These are phyloP conservation scores for Thuidium tamariscinum DNA, from an alignment of 225 moss, liverwort and hornwort genomes.

Conservation along the genomic window DNA sequence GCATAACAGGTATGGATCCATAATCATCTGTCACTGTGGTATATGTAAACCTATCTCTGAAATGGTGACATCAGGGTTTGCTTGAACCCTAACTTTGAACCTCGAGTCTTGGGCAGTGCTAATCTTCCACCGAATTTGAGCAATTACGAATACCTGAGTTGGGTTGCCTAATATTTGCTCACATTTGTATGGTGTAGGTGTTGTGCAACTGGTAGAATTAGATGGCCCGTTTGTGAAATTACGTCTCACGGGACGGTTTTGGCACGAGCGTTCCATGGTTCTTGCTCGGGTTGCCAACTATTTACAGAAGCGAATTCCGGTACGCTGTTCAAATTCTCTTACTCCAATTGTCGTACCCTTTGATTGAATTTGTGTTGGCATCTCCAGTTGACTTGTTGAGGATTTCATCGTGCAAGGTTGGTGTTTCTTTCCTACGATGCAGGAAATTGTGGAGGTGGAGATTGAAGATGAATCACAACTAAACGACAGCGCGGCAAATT, in stretches of 20 bases:
- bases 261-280: conserved; percentile 65
- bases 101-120: neutral
- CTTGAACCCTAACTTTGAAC: neutral
- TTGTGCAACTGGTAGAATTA: conserved; percentile 44
- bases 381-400: neutral
- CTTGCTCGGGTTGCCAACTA: conserved; percentile 51
- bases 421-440: neutral
- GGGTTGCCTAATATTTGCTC: neutral
- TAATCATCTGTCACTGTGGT: neutral
- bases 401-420: neutral
- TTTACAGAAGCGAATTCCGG: conserved; percentile 47
- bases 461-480: conserved; percentile 54
- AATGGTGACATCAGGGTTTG: neutral
- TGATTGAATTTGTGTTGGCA: neutral
- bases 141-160: neutral
- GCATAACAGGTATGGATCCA: conserved; percentile 31
- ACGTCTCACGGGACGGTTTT: conserved; percentile 47
- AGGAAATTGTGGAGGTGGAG: conserved; percentile 59
- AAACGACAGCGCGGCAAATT: conserved; percentile 55
- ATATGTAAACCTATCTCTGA: neutral
- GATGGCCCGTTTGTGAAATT: conserved; percentile 56
- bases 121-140: neutral
- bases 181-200: conserved; percentile 1
- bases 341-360: neutral
- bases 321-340: neutral